These are phyloP conservation scores for Emergomyces pasteurianus DNA, from an alignment of 2,329 filamentous ascomycete species.

Conservation along the genomic window DNA sequence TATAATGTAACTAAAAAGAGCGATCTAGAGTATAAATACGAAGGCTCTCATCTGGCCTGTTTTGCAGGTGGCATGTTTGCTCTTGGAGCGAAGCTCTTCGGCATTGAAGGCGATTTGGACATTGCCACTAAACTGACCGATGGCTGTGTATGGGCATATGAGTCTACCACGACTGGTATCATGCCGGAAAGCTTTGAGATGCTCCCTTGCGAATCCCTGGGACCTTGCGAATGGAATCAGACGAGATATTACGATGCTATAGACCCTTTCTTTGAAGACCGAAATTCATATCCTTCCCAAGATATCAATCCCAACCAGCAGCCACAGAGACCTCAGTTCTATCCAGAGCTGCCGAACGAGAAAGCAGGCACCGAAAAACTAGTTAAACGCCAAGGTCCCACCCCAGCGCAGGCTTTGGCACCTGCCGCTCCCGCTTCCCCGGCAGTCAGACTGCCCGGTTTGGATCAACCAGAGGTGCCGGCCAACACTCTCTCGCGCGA, in stretches of 20 bases:
- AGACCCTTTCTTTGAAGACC: slow-evolving; percentile 7
- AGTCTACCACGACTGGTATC: slow-evolving; percentile 38
- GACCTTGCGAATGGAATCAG: slow-evolving; percentile 11
- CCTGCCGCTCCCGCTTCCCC: slow-evolving; percentile 14
- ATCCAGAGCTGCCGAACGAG: slow-evolving; percentile 34
- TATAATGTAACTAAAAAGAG: slow-evolving; percentile 22
- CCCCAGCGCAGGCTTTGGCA: slow-evolving; percentile 27
- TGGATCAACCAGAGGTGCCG: slow-evolving; percentile 21
- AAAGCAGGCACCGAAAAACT: slow-evolving; percentile 7
- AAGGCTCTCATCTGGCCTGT: slow-evolving; percentile 41
- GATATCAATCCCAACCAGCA: slow-evolving; percentile 6
- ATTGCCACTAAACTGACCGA: slow-evolving; percentile 41
- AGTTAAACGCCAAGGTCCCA: slow-evolving; percentile 1
- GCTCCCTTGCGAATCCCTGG: slow-evolving; percentile 26
- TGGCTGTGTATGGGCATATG: slow-evolving; percentile 46
- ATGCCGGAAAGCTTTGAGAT: slow-evolving; percentile 42
- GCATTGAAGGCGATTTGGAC: slow-evolving; percentile 36
- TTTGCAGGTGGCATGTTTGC: slow-evolving; percentile 47
- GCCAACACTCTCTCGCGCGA: slow-evolving; percentile 25
- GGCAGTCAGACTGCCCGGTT: background rate
- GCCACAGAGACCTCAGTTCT: slow-evolving; percentile 24
- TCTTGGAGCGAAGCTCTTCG: slow-evolving; percentile 42
- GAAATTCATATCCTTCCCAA: slow-evolving; percentile 3
- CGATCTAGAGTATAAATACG: slow-evolving; percentile 23
- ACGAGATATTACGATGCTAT: slow-evolving; percentile 9